A percentile compares a stretch with the other conserved stretches of the same genome.
Evolutionary conservation across 139 green algal genomes (phyloP).

Genomic region (Gonium pectorale): DNA sequence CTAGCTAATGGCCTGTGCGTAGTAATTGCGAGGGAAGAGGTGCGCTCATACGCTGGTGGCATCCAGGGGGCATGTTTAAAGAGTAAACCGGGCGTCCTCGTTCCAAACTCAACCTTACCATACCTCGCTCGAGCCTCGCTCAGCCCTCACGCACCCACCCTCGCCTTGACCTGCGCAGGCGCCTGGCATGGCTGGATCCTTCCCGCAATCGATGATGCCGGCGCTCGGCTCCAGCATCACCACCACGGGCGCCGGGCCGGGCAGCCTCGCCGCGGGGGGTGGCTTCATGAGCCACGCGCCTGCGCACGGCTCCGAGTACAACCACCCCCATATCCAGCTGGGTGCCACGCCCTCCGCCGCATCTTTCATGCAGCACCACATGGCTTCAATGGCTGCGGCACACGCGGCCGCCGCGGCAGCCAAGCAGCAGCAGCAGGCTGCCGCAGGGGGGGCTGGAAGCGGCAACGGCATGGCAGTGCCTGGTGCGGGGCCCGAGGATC

Average conservation of each 20-base stretch:
- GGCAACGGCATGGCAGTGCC: slow-evolving; percentile 28
- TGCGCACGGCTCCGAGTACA: not conserved
- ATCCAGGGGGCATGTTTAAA: too few species aligned
- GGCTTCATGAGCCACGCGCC: too few species aligned
- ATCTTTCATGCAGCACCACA: slow-evolving; percentile 37
- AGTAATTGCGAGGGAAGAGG: too few species aligned
- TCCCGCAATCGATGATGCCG: slow-evolving; percentile 5
- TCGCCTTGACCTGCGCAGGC: not conserved
- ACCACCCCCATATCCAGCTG: slow-evolving; percentile 42
- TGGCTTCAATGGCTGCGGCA: slow-evolving; percentile 1
- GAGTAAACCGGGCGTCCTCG: too few species aligned
- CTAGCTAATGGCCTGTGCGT: too few species aligned
- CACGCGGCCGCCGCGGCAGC: slow-evolving; percentile 26
- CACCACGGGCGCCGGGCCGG: not conserved
- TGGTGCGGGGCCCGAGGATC: not conserved
- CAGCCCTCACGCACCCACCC: too few species aligned
- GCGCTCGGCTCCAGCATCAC: slow-evolving; percentile 25
- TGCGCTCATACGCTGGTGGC: too few species aligned
- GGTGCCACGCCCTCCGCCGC: slow-evolving; percentile 35
- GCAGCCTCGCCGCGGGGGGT: slow-evolving; percentile 8
- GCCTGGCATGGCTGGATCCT: slow-evolving; percentile 1
- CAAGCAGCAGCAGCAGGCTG: slow-evolving; percentile 11
- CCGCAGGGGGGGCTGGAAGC: not conserved
- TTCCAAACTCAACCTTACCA: too few species aligned
- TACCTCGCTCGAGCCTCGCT: too few species aligned